Evolutionary conservation across 169 alveolate species (phyloP), one percentile per base, ranked within the genome.

Genomic region (Miamiensis avidus): DNA sequence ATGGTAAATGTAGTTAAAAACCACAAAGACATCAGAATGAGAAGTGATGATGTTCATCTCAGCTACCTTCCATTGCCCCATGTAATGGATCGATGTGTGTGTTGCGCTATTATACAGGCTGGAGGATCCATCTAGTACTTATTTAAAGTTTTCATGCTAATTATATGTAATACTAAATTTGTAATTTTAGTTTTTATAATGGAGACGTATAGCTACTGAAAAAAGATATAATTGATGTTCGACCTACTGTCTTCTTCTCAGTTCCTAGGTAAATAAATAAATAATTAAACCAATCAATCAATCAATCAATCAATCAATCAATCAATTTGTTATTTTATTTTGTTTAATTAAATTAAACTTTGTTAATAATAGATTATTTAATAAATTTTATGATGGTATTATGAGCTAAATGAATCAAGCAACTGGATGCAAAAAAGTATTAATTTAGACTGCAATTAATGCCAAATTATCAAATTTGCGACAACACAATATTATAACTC

Each of bases 51-150:
- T 82, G 78, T 82, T 28, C 75, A 85, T 65, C 1, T 4, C 20
- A 79, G 84, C 64, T 79, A 79, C 82, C 83, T 92, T 1, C 96
- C 96, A 1, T 77, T 92, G 26, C 93, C 96, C 16, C 96, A 92
- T 82, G 92, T 92, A 25, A 85, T 89, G 69, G 96, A 92, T 69
- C 88, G 93, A 84, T 65, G 85, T 29, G 69, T 82, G 0, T 34
- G 81, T 28, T 31, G 65, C 30, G 26, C 82, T 1, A 29, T 87
- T 27, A 15, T 84, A 15, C 75, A 74, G 31, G 69, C 34, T 0
- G 93, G 93, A 20, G 91, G 89, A 32, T 69, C 64, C 29, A 72
- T 85, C 29, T 91, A 87, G 74, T 87, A 88, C 4, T 11, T 49
- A 49, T 49, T 49, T 11, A 49, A 49, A 49, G 20, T 49, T 49